A percentile compares a stretch with the other conserved stretches of the same genome.
Conservation (phyloP, 106 monocot species). For the Acorus gramineus region DNA sequence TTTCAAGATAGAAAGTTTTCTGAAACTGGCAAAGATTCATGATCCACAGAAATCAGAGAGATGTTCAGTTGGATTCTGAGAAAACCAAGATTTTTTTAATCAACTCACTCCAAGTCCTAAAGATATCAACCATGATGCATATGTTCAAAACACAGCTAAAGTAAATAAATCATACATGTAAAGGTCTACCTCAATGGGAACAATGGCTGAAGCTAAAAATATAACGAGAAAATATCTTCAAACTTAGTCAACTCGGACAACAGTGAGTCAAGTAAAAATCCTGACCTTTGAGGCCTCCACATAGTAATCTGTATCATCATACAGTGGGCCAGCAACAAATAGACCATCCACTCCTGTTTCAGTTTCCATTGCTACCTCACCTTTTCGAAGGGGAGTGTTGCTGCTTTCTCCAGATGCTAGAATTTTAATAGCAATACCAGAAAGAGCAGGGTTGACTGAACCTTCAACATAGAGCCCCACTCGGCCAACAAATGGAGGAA, state of each 20-base stretch:
- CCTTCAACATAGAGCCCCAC: conserved; percentile 76
- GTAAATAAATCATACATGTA: too few species aligned
- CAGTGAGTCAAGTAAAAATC: background rate
- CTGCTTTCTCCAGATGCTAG: conserved; percentile 51
- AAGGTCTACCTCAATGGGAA: too few species aligned
- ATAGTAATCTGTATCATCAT: conserved; percentile 70
- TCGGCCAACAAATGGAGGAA: conserved; percentile 56
- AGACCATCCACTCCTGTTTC: conserved; percentile 61
- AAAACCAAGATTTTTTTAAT: too few species aligned
- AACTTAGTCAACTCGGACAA: background rate
- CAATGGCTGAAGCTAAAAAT: too few species aligned
- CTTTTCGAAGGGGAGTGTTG: conserved; percentile 49
- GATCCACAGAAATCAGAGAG: too few species aligned
- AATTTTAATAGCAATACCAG: conserved; percentile 74
- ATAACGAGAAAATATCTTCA: too few species aligned
- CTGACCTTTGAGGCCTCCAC: conserved; percentile 87
- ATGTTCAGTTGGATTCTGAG: too few species aligned
- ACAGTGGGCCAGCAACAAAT: conserved; percentile 67
- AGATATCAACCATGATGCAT: too few species aligned
- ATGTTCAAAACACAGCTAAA: too few species aligned
- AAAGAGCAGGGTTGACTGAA: conserved; percentile 69
- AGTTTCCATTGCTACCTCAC: conserved; percentile 53
- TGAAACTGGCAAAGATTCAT: too few species aligned
- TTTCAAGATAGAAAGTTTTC: too few species aligned
- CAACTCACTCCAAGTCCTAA: too few species aligned